Evolutionary conservation across 2,329 filamentous ascomycete species (phyloP).

Genomic region (Ophiostoma sp.): DNA sequence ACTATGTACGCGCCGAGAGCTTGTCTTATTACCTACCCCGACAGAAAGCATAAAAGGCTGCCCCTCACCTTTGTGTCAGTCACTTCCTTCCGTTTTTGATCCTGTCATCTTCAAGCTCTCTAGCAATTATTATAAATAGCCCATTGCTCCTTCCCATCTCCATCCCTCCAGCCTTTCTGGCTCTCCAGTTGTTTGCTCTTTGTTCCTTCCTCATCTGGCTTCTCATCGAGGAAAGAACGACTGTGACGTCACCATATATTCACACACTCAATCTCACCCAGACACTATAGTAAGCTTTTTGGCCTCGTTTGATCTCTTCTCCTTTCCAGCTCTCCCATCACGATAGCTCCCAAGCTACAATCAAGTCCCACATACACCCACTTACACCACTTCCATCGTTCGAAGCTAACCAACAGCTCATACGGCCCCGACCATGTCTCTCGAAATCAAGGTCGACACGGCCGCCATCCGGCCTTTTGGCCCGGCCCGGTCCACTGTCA

Average conservation of each 20-base stretch:
- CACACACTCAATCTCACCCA: not conserved
- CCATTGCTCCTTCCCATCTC: not conserved
- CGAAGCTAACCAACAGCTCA: not conserved
- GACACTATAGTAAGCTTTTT: not conserved
- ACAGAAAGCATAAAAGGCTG: constrained; percentile 2
- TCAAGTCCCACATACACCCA: not conserved
- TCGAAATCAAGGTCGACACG: constrained; percentile 35
- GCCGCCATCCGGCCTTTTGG: constrained; percentile 61
- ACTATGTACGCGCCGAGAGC: not conserved
- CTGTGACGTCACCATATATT: constrained; percentile 1
- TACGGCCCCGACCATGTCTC: constrained; percentile 14
- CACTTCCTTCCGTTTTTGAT: constrained; percentile 9
- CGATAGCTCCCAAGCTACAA: not conserved
- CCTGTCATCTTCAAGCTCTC: not conserved
- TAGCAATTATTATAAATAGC: constrained; percentile 1
- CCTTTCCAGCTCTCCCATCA: not conserved
- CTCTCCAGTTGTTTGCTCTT: not conserved
- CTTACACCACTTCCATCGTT: not conserved
- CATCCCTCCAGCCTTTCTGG: not conserved
- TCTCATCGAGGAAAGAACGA: constrained; percentile 6
- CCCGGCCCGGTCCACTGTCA: constrained; percentile 58
- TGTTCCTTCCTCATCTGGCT: constrained; percentile 6
- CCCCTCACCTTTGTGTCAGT: constrained; percentile 10
- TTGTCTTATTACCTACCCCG: not conserved
- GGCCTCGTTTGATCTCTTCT: not conserved